Evolutionary conservation across 305 asterid genomes (phyloP).

Genomic region (Salvia sclarea): DNA sequence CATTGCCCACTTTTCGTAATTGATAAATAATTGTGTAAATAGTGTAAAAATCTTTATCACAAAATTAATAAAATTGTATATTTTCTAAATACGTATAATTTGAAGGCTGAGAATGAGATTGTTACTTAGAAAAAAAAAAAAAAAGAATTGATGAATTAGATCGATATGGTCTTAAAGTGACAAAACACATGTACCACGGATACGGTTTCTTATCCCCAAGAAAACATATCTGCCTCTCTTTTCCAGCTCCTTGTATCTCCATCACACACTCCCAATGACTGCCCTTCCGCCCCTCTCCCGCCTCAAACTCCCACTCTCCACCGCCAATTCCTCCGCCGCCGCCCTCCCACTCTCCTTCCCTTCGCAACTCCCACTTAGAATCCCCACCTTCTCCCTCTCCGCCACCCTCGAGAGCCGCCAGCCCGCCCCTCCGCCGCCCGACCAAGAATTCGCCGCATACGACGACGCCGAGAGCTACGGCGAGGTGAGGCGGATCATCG

Average conservation of each 20-base stretch:
- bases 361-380: slow-evolving; percentile 29
- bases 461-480: slow-evolving; percentile 71
- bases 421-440: slow-evolving; percentile 14
- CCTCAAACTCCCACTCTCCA: slow-evolving; percentile 55
- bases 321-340: slow-evolving; percentile 36
- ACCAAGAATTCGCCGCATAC: slow-evolving; percentile 48
- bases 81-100: too few relatives aligned
- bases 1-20: too few relatives aligned
- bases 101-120: too few relatives aligned
- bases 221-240: background rate
- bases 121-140: too few relatives aligned
- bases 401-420: slow-evolving; percentile 64
- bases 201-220: slow-evolving; percentile 46
- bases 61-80: too few relatives aligned
- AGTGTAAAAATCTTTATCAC: too few relatives aligned
- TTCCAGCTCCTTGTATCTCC: slow-evolving; percentile 10
- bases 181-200: slow-evolving; percentile 33
- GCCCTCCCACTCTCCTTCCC: slow-evolving; percentile 34
- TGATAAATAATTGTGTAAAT: too few relatives aligned
- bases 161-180: background rate
- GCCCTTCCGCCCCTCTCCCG: slow-evolving; percentile 57
- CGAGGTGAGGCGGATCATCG: slow-evolving; percentile 74
- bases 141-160: background rate
- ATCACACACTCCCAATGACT: slow-evolving; percentile 40
- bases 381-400: slow-evolving; percentile 40